A percentile compares a stretch with the other conserved stretches of the same genome.
phyloP scores from a whole-genome alignment of 805 yeast genomes.

The Wickerhamomyces tratensis region DNA sequence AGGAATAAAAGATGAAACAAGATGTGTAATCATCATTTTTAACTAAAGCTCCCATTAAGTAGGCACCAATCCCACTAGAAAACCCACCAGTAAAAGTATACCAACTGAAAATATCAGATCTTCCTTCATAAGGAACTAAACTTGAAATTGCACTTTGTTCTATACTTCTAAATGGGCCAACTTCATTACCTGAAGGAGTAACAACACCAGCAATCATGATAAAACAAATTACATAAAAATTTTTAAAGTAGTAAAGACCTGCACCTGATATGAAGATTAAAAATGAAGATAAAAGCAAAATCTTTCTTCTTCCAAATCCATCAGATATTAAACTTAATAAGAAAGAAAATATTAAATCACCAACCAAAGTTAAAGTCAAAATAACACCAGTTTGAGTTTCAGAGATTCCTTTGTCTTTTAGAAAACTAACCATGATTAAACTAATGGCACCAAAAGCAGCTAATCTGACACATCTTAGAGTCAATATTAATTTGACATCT shows the following conservation, averaged over 20 bases:
- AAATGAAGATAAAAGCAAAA: conserved; percentile 29
- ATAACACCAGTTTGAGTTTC: conserved; percentile 38
- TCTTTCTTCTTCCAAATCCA: conserved; percentile 32
- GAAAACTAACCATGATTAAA: conserved; percentile 31
- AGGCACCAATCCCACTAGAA: conserved; percentile 37
- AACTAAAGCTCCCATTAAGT: conserved; percentile 27
- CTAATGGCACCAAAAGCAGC: conserved; percentile 28
- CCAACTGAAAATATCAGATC: conserved; percentile 53
- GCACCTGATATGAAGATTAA: conserved; percentile 35
- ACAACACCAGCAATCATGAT: conserved; percentile 40
- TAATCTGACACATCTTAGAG: conserved; percentile 22
- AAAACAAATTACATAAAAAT: conserved; percentile 24
- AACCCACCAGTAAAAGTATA: conserved; percentile 39
- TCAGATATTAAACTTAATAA: conserved; percentile 37
- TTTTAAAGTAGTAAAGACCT: conserved; percentile 24
- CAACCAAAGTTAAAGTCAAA: conserved; percentile 37
- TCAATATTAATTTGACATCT: conserved; percentile 21
- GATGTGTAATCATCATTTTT: conserved; percentile 4
- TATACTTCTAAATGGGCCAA: conserved; percentile 48
- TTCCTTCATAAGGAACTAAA: conserved; percentile 26
- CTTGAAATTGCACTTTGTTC: conserved; percentile 46
- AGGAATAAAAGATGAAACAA: conserved; percentile 7
- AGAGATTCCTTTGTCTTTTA: conserved; percentile 29
- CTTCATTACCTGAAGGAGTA: conserved; percentile 50
- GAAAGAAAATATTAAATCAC: conserved; percentile 42